Conservation (phyloP, 495 filamentous ascomycete species). For the Aspergillus ostianus region DNA sequence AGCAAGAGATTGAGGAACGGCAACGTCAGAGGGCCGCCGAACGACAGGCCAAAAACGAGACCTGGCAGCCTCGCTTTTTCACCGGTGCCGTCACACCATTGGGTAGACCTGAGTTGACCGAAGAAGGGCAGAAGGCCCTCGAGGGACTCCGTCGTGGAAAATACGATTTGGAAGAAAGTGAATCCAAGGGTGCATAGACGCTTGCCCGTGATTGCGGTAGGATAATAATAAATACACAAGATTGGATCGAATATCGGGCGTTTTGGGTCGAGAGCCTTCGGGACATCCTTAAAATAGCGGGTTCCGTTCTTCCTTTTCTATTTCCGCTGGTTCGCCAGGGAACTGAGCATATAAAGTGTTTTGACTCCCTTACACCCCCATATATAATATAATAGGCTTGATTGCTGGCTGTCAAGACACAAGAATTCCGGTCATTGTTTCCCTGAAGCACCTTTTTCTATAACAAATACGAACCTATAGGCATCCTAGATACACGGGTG, state of each 20-base stretch:
- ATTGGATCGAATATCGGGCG: neutral
- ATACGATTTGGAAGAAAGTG: constrained; percentile 54
- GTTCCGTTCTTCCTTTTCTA: neutral
- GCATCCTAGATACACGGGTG: too few species aligned
- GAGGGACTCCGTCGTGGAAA: constrained; percentile 62
- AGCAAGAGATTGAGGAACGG: constrained; percentile 87
- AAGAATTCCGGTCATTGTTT: neutral
- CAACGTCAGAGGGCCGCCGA: constrained; percentile 84
- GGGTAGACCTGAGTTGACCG: constrained; percentile 76
- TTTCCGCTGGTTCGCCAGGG: neutral
- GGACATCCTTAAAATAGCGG: neutral
- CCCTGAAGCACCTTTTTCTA: neutral
- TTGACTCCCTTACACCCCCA: neutral
- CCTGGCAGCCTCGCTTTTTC: constrained; percentile 92
- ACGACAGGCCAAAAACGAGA: constrained; percentile 59
- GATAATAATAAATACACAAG: constrained; percentile 4
- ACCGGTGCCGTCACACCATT: constrained; percentile 66
- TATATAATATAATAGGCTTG: neutral
- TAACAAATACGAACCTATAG: neutral
- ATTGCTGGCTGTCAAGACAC: neutral
- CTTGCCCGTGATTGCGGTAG: constrained; percentile 8
- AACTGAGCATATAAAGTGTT: neutral
- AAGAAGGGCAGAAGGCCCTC: constrained; percentile 71
- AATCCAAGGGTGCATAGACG: constrained; percentile 40
- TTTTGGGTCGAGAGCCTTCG: neutral